Evolutionary conservation across 177 flowering plant species (phyloP).

Genomic region (Telopea speciosissima): DNA sequence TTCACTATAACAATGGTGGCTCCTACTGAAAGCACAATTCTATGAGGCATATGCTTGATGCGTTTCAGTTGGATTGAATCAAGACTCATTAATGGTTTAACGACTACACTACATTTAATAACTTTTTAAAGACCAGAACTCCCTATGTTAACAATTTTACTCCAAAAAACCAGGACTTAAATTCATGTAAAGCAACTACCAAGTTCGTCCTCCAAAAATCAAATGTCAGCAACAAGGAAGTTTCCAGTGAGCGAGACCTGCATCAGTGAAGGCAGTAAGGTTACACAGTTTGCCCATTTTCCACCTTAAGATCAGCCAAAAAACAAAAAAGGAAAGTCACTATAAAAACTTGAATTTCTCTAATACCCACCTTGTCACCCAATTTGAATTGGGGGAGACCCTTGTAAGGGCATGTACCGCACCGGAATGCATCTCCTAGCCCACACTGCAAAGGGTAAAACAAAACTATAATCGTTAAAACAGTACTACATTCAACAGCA

Average conservation of each 20-base stretch:
- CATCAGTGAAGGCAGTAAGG: slow-evolving; percentile 1
- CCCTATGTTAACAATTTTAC: no score
- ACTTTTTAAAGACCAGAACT: no score
- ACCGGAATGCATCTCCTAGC: slow-evolving; percentile 98
- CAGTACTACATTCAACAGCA: no score
- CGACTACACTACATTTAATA: no score
- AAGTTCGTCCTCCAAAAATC: neutral
- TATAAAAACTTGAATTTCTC: neutral
- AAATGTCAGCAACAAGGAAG: slow-evolving; percentile 26
- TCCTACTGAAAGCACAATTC: neutral
- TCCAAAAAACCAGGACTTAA: no score
- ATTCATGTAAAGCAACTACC: no score
- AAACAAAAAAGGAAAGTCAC: neutral
- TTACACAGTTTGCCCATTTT: neutral
- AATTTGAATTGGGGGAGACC: slow-evolving; percentile 83
- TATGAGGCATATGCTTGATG: neutral
- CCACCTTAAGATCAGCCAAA: neutral
- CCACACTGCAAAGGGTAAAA: slow-evolving; percentile 60
- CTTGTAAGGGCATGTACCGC: slow-evolving; percentile 88
- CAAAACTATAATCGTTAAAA: no score
- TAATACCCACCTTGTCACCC: slow-evolving; percentile 63
- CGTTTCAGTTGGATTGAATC: neutral
- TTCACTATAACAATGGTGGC: neutral
- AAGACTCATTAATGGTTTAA: no score
- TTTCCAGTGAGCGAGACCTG: slow-evolving; percentile 22